Evolutionary conservation across 2,329 filamentous ascomycete genomes (phyloP), one percentile per base, ranked within the genome.

Genomic region (Rhexocercosporidium sp.): DNA sequence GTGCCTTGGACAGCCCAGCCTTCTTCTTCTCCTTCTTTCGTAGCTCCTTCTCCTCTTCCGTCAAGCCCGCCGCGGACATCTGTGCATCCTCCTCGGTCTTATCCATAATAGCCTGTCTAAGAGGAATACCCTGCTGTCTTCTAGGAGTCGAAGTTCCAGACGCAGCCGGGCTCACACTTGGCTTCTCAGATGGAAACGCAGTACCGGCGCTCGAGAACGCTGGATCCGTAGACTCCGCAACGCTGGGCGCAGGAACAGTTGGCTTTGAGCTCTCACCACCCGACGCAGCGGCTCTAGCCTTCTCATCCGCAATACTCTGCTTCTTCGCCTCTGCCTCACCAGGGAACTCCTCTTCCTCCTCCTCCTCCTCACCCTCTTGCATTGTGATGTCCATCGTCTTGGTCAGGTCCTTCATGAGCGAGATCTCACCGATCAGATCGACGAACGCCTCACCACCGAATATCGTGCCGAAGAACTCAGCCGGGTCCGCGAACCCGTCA

Each of bases 361-460:
- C 66, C 69, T 56, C 65, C 69, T 90, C 88, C 72, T 92, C 90
- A 75, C 93, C 92, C 79, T 89, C 89, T 65, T 92, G 85, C 89
- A 94, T 95, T 22, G 93, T 94, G 73, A 99, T 98, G 76, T 99
- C 96, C 95, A 99, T 98, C 53, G 94, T 97, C 76, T 94, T 93
- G 20, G 95, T 98, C 64, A 99, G 86, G 77, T 99, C 96, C 83
- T 97, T 98, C 92, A 99, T 97, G 66, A 99, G 88, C 60, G 93
- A 96, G 74, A 99, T 97, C 85, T 99, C 96, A 73, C 96, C 96
- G 77, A 99, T 98, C 85, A 96, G 93, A 83, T 99, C 95, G 69
- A 91, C 85, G 77, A 99, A 99, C 14, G 95, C 94, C 75, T 97
- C 95, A 68, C 96, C 96, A 74, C 96, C 96, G 77, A 99, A 99